These are phyloP conservation scores for Penicillium chermesinum DNA, from an alignment of 495 filamentous ascomycete species.

Conservation along the genomic window DNA sequence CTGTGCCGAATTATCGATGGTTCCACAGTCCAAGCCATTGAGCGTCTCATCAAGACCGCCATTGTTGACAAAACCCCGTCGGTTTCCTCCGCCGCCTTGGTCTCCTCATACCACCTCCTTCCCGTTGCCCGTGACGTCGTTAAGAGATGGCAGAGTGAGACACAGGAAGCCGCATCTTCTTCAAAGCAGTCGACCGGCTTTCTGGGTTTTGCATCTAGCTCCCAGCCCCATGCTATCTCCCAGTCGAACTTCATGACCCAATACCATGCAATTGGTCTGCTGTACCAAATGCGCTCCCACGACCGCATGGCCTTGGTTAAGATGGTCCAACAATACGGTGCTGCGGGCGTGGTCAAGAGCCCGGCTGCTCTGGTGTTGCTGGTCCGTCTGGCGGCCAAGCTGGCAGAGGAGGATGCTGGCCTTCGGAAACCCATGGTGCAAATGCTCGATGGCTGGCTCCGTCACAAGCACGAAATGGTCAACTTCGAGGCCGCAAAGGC, in stretches of 20 bases:
- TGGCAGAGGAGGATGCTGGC: conserved; percentile 87
- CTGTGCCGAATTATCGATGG: conserved; percentile 97
- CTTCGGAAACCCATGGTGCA: conserved; percentile 92
- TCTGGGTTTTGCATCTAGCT: conserved; percentile 77
- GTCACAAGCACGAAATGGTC: conserved; percentile 99
- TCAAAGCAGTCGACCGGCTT: conserved; percentile 84
- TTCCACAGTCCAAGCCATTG: conserved; percentile 96
- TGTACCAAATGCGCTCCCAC: conserved; percentile 97
- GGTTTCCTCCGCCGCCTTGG: conserved; percentile 92
- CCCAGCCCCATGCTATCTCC: conserved; percentile 56
- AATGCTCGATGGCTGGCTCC: conserved; percentile 90
- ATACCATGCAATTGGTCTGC: conserved; percentile 95
- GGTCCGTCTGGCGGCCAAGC: conserved; percentile 86
- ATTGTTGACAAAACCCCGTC: conserved; percentile 99
- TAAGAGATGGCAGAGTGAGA: conserved; percentile 97
- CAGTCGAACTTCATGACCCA: conserved; percentile 90
- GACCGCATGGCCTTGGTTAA: conserved; percentile 99
- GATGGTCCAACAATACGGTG: conserved; percentile 98
- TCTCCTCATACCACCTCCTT: conserved; percentile 97
- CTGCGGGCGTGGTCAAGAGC: conserved; percentile 87
- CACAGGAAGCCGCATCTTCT: conserved; percentile 90
- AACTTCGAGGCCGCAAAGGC: conserved; percentile 99
- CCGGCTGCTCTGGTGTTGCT: conserved; percentile 88
- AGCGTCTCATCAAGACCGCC: conserved; percentile 97
- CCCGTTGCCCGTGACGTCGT: conserved; percentile 94